Conservation (phyloP, 257 asterid genomes). For the Schizonepeta tenuifolia region DNA sequence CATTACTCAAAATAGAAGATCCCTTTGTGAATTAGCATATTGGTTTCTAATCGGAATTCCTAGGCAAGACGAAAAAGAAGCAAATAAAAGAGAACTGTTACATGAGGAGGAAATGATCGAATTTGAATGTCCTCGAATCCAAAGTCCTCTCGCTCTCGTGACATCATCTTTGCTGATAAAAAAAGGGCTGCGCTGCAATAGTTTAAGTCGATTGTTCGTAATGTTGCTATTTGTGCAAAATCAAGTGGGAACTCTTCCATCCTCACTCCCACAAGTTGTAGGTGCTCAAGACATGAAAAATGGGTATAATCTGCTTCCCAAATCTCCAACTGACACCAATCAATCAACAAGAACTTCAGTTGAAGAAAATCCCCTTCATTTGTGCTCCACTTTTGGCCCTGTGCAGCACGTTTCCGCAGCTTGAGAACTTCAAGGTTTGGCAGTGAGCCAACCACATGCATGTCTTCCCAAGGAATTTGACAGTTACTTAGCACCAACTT, state of each 20-base stretch:
- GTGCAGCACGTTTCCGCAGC: background rate
- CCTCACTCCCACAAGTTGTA: background rate
- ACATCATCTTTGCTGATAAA: background rate
- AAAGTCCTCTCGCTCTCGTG: background rate
- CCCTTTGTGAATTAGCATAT: too few species aligned
- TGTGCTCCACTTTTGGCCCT: constrained; percentile 13
- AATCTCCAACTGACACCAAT: background rate
- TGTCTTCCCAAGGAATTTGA: constrained; percentile 9
- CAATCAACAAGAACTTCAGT: constrained; percentile 9
- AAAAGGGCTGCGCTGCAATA: background rate
- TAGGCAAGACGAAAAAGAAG: too few species aligned
- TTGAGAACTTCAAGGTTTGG: constrained; percentile 29
- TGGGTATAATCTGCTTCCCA: constrained; percentile 20
- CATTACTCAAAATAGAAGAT: too few species aligned
- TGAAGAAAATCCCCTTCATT: constrained; percentile 20
- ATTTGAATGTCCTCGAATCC: background rate
- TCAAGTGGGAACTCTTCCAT: constrained; percentile 17
- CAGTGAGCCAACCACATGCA: constrained; percentile 20
- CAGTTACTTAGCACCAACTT: background rate
- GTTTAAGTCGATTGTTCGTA: background rate
- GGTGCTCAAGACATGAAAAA: constrained; percentile 26
- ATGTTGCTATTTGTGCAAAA: constrained; percentile 12
- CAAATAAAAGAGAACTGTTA: background rate
- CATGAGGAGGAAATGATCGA: background rate
- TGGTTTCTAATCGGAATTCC: too few species aligned